These are phyloP conservation scores for Ramaria sp. DNA, from an alignment of 768 basidiomycete species.

Conservation along the genomic window DNA sequence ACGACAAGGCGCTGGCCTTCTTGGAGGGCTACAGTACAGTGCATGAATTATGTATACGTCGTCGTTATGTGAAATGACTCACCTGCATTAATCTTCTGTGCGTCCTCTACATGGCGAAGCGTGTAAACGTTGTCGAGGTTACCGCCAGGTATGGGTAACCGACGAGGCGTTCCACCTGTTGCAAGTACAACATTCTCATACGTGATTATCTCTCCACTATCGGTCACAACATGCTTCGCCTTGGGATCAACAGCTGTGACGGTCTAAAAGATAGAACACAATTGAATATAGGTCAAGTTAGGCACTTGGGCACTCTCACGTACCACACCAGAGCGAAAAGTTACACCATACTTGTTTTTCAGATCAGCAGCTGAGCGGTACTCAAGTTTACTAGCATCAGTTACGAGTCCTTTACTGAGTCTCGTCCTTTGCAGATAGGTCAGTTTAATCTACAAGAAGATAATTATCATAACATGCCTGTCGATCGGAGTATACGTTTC, in stretches of 20 bases:
- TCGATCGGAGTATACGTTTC: conserved; percentile 80
- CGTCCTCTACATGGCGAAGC: conserved; percentile 58
- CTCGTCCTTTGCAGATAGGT: conserved; percentile 50
- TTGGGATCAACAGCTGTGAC: conserved; percentile 61
- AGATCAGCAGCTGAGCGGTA: conserved; percentile 63
- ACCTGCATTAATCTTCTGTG: conserved; percentile 65
- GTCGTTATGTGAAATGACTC: conserved; percentile 12
- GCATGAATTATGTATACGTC: conserved; percentile 5
- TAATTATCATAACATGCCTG: conserved; percentile 32
- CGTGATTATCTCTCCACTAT: conserved; percentile 40
- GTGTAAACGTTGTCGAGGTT: conserved; percentile 70
- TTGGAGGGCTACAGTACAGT: conserved; percentile 36
- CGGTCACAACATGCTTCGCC: conserved; percentile 52
- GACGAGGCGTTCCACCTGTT: conserved; percentile 60
- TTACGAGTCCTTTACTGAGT: conserved; percentile 76
- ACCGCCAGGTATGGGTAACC: conserved; percentile 66
- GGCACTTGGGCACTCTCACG: conserved; percentile 13
- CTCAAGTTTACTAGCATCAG: conserved; percentile 69
- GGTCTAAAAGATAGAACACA: conserved; percentile 28
- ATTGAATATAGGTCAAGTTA: background rate
- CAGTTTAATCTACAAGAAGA: background rate
- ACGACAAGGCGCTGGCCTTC: conserved; percentile 72
- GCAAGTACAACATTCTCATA: conserved; percentile 80
- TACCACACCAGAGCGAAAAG: conserved; percentile 50
- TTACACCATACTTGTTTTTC: conserved; percentile 63